Evolutionary conservation across 257 asterid genomes (phyloP).

Genomic region (Gardenia jasminoides): DNA sequence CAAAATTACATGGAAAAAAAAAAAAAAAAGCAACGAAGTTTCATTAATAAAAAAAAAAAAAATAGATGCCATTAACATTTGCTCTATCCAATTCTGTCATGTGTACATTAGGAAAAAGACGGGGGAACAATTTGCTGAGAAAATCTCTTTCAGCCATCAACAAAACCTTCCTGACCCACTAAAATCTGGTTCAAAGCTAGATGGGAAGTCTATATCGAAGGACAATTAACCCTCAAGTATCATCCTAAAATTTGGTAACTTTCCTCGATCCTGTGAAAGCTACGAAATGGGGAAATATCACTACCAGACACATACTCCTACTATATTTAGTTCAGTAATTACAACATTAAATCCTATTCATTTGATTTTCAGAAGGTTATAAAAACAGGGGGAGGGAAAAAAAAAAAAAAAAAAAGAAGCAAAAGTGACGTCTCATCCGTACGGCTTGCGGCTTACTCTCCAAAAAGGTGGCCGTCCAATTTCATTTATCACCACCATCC

Average conservation of each 20-base stretch:
- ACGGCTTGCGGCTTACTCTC: conserved; percentile 10
- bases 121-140: too few relatives aligned
- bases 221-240: neutral
- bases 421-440: conserved; percentile 3
- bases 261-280: neutral
- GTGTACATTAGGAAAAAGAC: too few relatives aligned
- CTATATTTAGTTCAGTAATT: neutral
- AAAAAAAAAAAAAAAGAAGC: neutral
- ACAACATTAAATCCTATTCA: neutral
- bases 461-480: neutral
- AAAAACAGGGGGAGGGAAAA: too few relatives aligned
- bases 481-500: neutral
- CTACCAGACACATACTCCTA: neutral
- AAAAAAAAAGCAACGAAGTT: too few relatives aligned
- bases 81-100: too few relatives aligned
- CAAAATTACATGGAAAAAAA: too few relatives aligned
- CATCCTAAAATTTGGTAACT: conserved; percentile 2
- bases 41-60: too few relatives aligned
- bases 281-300: neutral
- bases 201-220: neutral
- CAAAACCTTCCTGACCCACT: neutral
- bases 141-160: too few relatives aligned
- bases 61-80: too few relatives aligned
- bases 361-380: neutral
- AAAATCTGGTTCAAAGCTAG: neutral